phyloP scores from a whole-genome alignment of 495 filamentous ascomycete species.

The Neurospora discreta region DNA sequence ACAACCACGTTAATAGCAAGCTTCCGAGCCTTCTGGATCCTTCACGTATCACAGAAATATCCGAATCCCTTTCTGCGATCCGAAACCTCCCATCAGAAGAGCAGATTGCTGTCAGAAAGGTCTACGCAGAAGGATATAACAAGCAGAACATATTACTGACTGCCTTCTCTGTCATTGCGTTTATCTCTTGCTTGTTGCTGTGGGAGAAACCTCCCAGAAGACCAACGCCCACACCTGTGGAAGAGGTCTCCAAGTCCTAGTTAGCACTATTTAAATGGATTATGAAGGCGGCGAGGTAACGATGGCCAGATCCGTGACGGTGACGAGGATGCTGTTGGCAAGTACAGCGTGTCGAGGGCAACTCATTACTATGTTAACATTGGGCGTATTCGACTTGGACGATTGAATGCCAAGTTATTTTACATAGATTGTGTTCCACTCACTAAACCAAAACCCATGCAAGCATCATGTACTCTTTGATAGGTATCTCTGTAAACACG shows the following conservation, averaged over 20 bases:
- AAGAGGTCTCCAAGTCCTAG: background rate
- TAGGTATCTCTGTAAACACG: background rate
- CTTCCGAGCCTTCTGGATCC: background rate
- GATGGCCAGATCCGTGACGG: background rate
- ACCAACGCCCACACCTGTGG: background rate
- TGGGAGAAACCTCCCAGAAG: background rate
- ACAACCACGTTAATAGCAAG: constrained; percentile 1
- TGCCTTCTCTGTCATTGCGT: background rate
- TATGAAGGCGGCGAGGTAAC: background rate
- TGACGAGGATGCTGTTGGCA: background rate
- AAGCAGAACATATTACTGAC: constrained; percentile 1
- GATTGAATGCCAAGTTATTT: background rate
- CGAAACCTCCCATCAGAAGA: background rate
- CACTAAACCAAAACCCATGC: background rate
- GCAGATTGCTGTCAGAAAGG: background rate
- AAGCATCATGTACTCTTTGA: background rate
- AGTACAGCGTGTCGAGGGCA: background rate
- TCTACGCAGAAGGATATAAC: constrained; percentile 1
- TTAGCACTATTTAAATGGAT: background rate
- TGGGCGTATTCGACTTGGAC: background rate
- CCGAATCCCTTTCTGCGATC: constrained; percentile 3
- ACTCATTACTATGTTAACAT: background rate
- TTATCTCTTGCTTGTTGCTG: background rate
- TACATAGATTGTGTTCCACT: background rate
- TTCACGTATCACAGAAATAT: background rate